phyloP scores from a whole-genome alignment of 495 filamentous ascomycete genomes.

The Penicillium dipodomyicola region DNA sequence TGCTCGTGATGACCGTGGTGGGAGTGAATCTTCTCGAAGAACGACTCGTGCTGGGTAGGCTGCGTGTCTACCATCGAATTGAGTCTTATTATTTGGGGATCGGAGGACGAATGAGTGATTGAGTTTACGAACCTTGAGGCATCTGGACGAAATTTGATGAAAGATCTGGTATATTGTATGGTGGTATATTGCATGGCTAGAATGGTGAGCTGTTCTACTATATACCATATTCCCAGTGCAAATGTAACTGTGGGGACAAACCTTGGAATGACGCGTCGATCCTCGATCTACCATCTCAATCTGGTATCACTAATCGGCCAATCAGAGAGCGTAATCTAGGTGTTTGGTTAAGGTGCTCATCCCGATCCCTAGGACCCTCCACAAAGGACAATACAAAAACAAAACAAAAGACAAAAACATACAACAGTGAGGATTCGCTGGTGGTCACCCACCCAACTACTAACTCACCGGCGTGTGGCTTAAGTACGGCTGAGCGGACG shows the following conservation, averaged over 20 bases:
- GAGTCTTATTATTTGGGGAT: not conserved
- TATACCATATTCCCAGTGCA: too few relatives aligned
- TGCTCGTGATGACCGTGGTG: not conserved
- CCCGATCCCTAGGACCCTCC: too few relatives aligned
- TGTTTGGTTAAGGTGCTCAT: too few relatives aligned
- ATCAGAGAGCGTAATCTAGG: not conserved
- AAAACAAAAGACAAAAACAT: not conserved
- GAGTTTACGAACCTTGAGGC: not conserved
- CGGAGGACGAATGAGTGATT: not conserved
- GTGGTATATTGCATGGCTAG: too few relatives aligned
- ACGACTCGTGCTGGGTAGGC: not conserved
- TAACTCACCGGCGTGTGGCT: not conserved
- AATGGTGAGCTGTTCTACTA: too few relatives aligned
- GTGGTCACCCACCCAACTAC: not conserved
- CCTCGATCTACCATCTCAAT: too few relatives aligned
- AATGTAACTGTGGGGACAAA: too few relatives aligned
- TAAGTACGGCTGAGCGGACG: slow-evolving; percentile 29
- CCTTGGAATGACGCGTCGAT: too few relatives aligned
- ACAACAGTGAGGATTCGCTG: not conserved
- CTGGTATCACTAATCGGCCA: too few relatives aligned
- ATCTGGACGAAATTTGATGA: not conserved
- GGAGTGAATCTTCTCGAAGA: not conserved
- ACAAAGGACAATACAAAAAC: too few relatives aligned
- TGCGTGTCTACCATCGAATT: not conserved
- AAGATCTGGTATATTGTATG: not conserved